These are phyloP conservation scores for Metschnikowia cubensis DNA, from an alignment of 805 yeast species.

Conservation along the genomic window DNA sequence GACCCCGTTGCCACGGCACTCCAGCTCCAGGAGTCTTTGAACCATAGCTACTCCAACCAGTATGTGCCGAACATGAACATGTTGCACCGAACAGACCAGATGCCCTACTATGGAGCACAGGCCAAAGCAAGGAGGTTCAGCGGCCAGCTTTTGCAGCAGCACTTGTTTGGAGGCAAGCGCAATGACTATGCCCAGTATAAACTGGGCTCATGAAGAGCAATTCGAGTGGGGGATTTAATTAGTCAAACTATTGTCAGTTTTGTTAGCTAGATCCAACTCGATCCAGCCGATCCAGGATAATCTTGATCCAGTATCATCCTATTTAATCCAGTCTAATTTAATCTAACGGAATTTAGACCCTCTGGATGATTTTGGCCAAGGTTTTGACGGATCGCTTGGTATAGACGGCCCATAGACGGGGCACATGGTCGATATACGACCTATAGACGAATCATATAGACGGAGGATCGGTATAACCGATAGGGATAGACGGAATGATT, in stretches of 20 bases:
- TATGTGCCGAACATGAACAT: constrained; percentile 5
- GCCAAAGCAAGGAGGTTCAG: constrained; percentile 15
- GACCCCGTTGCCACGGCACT: constrained; percentile 17
- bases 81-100: constrained; percentile 13
- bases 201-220: constrained; percentile 6
- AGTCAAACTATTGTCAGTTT: too few relatives aligned
- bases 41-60: constrained; percentile 4
- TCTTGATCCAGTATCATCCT: too few relatives aligned
- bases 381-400: too few relatives aligned
- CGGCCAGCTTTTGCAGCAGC: constrained; percentile 19
- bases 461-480: not conserved
- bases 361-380: too few relatives aligned
- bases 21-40: constrained; percentile 15
- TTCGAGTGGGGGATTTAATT: not conserved
- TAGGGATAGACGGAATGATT: too few relatives aligned
- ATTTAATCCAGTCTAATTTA: too few relatives aligned
- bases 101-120: constrained; percentile 12
- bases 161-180: constrained; percentile 17
- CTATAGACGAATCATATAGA: not conserved
- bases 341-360: too few relatives aligned
- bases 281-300: too few relatives aligned
- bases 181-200: constrained; percentile 19
- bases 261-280: too few relatives aligned
- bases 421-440: too few relatives aligned
- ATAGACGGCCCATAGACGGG: too few relatives aligned